Base-by-base conservation (phyloP, 202 grass and related monocot genomes). In the Bolboschoenoplectus hybrid region DNA sequence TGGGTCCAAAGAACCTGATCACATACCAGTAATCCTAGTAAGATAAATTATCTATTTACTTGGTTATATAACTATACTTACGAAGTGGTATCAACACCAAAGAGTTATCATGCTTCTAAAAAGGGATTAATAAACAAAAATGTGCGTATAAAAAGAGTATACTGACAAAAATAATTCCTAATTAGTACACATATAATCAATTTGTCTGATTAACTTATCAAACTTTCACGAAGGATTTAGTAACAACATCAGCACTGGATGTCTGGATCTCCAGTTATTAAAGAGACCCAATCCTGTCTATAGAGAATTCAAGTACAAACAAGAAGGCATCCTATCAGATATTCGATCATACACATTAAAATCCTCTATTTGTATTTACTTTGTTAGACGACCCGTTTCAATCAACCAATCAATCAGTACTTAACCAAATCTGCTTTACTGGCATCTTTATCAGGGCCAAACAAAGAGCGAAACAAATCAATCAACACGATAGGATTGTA, bases 1-100 rank as follows among this genome's bases (percentile, higher is more conserved):
- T 63, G 95, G 92, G 65, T 97, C 89, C 89, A 97, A 87, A 65
- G 85, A 89, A 20, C 85, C 95, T 98, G 68, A 56, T 14, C n/a
- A n/a, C 3, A 32, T 44, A 57, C 9, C 49, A 77, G 5, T 14
- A 32, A 13, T 40, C 10, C 56, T 9, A 38, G 63, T 41, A 65
- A 32, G 5, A 85, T 17, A 17, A 66, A 65, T 71, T 61, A 85
- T 34, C 35, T 74, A 81, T 38, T 86, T 17, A 17, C 69, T 65
- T 50, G 51, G 45, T 39, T 53, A 83, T 50, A 62, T 69, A 65
- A 52, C 12, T 4, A 35, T 83, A 51, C 14, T 83, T 50, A 63
- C 9, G n/a, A 81, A 75, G 40, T 40, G 6, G 89, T 73, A 35
- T 40, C 20, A 12, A 51, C 9, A 9, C 55, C 0, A 66, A 9